These are phyloP conservation scores for Aspergillus asperescens DNA, from an alignment of 495 filamentous ascomycete species.

Conservation along the genomic window DNA sequence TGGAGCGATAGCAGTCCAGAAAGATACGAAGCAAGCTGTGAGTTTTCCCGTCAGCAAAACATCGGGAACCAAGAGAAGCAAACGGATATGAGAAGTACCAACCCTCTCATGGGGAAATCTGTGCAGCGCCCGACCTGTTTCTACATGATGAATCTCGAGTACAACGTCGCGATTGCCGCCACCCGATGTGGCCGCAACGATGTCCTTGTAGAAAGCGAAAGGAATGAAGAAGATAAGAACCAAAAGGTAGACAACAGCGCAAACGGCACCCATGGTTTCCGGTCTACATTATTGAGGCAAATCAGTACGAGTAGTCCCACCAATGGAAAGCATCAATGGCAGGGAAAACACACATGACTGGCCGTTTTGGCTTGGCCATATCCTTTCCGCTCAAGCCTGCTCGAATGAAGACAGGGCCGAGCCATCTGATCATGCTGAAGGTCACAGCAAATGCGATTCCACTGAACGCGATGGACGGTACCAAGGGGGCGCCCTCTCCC, in stretches of 20 bases:
- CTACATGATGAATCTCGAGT: conserved; percentile 56
- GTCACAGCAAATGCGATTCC: conserved; percentile 73
- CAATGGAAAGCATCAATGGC: not conserved
- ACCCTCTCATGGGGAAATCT: conserved; percentile 93
- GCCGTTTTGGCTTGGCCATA: conserved; percentile 69
- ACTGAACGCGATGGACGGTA: conserved; percentile 82
- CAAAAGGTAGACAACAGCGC: conserved; percentile 86
- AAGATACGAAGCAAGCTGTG: conserved; percentile 85
- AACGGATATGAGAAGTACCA: conserved; percentile 11
- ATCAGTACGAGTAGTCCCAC: conserved; percentile 19
- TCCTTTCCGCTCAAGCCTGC: conserved; percentile 89
- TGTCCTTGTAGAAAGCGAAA: conserved; percentile 96
- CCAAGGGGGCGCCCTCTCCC: conserved; percentile 81
- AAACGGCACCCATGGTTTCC: conserved; percentile 96
- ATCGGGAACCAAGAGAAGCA: not conserved
- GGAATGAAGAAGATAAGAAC: conserved; percentile 86
- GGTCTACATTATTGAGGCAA: conserved; percentile 50
- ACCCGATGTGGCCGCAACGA: conserved; percentile 91
- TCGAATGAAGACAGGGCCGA: conserved; percentile 83
- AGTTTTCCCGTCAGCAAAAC: not conserved
- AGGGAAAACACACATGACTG: conserved; percentile 59
- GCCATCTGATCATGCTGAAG: conserved; percentile 86
- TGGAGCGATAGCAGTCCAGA: conserved; percentile 91
- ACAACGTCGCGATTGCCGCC: conserved; percentile 88
- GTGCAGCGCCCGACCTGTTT: conserved; percentile 76